Percentiles rank a stretch among this genome's conserved stretches.
Evolutionary conservation across 2,329 filamentous ascomycete genomes (phyloP).

Genomic region (Byssothecium circinans): DNA sequence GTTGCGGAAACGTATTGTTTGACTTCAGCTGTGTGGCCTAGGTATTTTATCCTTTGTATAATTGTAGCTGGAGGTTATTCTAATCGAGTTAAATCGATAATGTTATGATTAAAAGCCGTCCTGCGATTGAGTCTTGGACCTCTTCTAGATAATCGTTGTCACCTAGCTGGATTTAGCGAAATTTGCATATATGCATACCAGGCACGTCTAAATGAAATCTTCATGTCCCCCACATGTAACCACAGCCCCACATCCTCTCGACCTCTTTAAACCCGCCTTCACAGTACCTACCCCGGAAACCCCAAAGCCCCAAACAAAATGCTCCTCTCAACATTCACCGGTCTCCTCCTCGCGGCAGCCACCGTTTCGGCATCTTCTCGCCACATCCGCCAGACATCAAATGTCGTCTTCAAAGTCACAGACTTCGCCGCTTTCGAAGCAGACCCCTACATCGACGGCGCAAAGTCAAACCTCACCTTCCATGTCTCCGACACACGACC

Average conservation of each 20-base stretch:
- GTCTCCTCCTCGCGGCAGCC: neutral
- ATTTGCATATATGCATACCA: neutral
- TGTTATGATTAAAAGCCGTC: too few relatives aligned
- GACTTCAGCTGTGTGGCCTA: too few relatives aligned
- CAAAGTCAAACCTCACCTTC: conserved; percentile 17
- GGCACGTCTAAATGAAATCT: neutral
- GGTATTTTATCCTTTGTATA: too few relatives aligned
- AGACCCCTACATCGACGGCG: conserved; percentile 12
- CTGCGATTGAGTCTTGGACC: too few relatives aligned
- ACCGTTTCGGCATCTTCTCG: neutral
- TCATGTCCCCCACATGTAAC: neutral
- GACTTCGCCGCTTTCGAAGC: conserved; percentile 18
- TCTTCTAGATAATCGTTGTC: too few relatives aligned
- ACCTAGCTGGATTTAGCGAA: too few relatives aligned
- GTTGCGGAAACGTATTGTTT: too few relatives aligned
- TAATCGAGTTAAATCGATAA: too few relatives aligned
- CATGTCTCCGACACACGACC: conserved; percentile 12
- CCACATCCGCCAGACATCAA: conserved; percentile 2
- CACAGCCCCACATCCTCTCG: neutral
- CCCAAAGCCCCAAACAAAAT: neutral
- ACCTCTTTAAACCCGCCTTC: neutral
- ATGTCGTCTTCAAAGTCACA: conserved; percentile 9
- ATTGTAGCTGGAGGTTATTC: too few relatives aligned
- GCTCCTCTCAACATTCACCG: neutral
- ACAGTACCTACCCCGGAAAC: too few relatives aligned